Percentiles rank a stretch among this genome's conserved stretches.
phyloP scores from a whole-genome alignment of 2,329 filamentous ascomycete genomes.

The Cytospora leucostoma region DNA sequence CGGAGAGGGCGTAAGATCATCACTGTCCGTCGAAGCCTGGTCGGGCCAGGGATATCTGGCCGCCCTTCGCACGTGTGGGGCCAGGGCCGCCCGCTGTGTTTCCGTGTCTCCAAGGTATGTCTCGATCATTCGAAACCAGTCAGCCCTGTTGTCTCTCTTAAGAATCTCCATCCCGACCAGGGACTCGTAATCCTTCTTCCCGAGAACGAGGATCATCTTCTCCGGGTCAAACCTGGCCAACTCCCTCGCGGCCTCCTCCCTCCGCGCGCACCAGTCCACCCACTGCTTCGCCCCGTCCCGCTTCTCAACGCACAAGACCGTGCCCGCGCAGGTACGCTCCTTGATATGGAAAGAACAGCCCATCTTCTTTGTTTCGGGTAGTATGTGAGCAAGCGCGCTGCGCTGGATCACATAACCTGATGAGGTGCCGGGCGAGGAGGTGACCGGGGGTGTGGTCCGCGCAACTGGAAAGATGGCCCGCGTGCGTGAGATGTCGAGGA shows the following conservation, averaged over 20 bases:
- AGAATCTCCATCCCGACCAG: background rate
- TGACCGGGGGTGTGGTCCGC: background rate
- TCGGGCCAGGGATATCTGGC: too few relatives aligned
- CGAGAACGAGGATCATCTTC: background rate
- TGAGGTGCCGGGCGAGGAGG: background rate
- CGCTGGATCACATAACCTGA: background rate
- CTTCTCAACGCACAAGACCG: background rate
- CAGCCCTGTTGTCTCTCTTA: background rate
- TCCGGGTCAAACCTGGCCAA: background rate
- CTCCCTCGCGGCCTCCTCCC: background rate
- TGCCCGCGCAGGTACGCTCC: background rate
- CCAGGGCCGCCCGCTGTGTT: too few relatives aligned
- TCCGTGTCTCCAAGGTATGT: too few relatives aligned
- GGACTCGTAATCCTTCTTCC: background rate
- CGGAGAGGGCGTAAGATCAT: too few relatives aligned
- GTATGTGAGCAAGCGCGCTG: background rate
- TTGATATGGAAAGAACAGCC: background rate
- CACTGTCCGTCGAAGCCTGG: too few relatives aligned
- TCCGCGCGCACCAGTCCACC: background rate
- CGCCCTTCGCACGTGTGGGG: too few relatives aligned
- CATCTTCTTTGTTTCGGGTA: background rate
- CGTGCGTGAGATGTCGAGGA: background rate
- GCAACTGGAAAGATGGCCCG: background rate
- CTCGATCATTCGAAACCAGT: background rate
- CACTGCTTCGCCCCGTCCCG: background rate